Evolutionary conservation across 2,329 filamentous ascomycete species (phyloP), one percentile per base, ranked within the genome.

Genomic region (Exophiala phaeomuriformis): DNA sequence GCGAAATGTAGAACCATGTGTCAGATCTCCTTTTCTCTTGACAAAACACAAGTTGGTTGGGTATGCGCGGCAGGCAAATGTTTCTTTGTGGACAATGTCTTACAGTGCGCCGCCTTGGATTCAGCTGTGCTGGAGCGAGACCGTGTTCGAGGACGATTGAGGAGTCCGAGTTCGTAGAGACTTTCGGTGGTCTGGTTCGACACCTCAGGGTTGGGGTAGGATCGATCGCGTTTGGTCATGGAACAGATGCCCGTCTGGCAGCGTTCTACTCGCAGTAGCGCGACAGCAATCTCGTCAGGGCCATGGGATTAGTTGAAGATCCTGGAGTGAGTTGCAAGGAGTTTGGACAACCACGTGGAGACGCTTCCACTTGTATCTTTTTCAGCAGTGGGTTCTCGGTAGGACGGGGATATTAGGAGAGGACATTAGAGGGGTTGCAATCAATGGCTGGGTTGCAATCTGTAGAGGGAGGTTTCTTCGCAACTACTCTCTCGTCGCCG

Each of bases 121-220:
- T 52, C 35, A 44, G 55, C 56, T 27, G 49, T 45, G 46, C 32
- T 53, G 39, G 55, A 51, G 36, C 52, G 53, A 47, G 59, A 57
- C 41, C 51, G 47, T 42, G 55, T 53, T 29, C 51, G 46, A 50
- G 61, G 56, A 45, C 58, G 58, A 39, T 46, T 61, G 44, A 64
- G 57, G 27, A 64, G 57, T 41, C 62, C 62, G 45, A 64, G 46
- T n/a, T 60, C 57, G 51, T 63, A 61, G 49, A 64, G 57, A 51
- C 61, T 62, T 51, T 64, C 51, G 45, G 57, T 56, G 9, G 61
- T 57, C 42, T 52, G 53, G 49, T 48, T 51, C n/a, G 57, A 56
- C 51, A 53, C 54, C 53, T 55, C 53, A 46, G 46, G 51, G 51
- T 48, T 51, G 53, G 48, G 49, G 44, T 47, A 40, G 41, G 51